Evolutionary conservation across 768 basidiomycete species (phyloP).

Genomic region (Solioccasus polychromus): DNA sequence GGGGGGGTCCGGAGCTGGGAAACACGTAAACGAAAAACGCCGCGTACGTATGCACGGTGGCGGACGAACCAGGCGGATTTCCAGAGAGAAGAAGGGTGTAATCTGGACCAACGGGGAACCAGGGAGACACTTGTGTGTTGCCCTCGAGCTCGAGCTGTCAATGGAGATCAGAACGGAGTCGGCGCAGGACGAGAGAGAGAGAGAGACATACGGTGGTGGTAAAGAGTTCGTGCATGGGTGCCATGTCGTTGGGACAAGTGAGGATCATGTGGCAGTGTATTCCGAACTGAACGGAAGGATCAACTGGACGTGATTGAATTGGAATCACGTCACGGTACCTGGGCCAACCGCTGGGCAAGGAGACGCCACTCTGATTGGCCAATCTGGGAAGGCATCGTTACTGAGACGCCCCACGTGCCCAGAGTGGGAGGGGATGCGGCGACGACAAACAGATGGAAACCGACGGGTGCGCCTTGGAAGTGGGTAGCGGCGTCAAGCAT

Average conservation of each 20-base stretch:
- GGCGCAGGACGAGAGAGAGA: background rate
- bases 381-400: constrained; percentile 27
- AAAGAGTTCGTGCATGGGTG: constrained; percentile 46
- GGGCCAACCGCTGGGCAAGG: constrained; percentile 42
- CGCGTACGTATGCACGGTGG: constrained; percentile 2
- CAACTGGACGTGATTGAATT: constrained; percentile 10
- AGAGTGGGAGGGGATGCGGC: constrained; percentile 47
- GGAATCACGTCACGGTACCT: constrained; percentile 35
- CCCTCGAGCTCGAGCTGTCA: constrained; percentile 27
- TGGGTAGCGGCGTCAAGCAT: constrained; percentile 30
- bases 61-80: constrained; percentile 21
- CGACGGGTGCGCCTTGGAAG: constrained; percentile 32
- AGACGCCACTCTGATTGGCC: constrained; percentile 39
- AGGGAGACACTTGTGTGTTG: constrained; percentile 26
- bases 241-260: constrained; percentile 44
- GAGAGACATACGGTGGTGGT: constrained; percentile 39
- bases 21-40: background rate
- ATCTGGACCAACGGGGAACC: constrained; percentile 40
- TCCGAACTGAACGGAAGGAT: constrained; percentile 39
- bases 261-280: constrained; percentile 61
- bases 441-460: constrained; percentile 52
- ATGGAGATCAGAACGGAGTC: constrained; percentile 2
- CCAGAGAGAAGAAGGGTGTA: constrained; percentile 45
- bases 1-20: constrained; percentile 14
- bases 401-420: constrained; percentile 24